Base-by-base conservation (phyloP, 208 protist species). In the Wallacemonas rigidus region DNA sequence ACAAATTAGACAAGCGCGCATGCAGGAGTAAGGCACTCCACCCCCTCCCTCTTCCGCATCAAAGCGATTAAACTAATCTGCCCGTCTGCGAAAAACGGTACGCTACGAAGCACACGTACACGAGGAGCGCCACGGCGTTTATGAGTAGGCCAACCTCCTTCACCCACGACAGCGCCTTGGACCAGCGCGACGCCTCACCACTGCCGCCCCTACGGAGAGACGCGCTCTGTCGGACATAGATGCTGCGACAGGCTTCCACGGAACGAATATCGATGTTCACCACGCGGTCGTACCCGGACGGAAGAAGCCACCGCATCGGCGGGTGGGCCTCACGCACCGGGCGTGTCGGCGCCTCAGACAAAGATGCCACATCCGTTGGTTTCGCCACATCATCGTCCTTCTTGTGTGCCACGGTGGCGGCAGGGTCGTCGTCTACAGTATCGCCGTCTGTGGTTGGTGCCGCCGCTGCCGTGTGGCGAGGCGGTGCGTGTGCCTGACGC, bases 101-200 rank as follows among this genome's bases (percentile, higher is more conserved):
- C 39, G 48, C 17, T 3, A 62, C 71, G 35, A 43, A 54, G 60
- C 38, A 74, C 9, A 54, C 17, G 50, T 45, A 61, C 41, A n/a
- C 7, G 17, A 86, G 39, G 1, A 79, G 36, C 0, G 72, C 69
- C 1, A 83, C 9, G 14, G 80, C 77, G 55, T 91, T 91, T 14
- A 77, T 1, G 4, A 77, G 2, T 8, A 83, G 69, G 12, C 55
- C 17, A n/a, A 74, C 11, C 74, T 84, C 83, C 55, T 69, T 70
- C n/a, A 39, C 8, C 36, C 38, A 57, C 6, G 36, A 6, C 14
- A 48, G 2, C 26, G 17, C 11, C 26, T 43, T n/a, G 9, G 6
- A 41, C 3, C n/a, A 36, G 56, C 3, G 50, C 36, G n/a, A 17
- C 15, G 11, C 38, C 60, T 15, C 53, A 44, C 14, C 68, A 11